Base-by-base conservation (phyloP, 2,329 filamentous ascomycete genomes). In the Hypoxylon sp. region DNA sequence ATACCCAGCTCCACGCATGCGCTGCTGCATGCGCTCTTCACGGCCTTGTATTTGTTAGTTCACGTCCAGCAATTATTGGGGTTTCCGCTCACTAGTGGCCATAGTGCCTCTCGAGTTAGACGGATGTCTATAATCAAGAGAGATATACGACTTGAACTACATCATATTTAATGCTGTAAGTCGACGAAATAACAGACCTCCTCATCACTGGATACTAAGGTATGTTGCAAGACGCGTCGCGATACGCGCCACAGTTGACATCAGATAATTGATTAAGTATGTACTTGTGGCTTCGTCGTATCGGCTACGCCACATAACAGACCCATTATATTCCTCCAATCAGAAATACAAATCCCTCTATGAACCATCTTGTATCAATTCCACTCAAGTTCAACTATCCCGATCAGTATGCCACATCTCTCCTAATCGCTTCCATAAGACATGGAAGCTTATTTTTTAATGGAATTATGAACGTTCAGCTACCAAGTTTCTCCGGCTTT, bases 1-100 rank as follows among this genome's bases (percentile, higher is more conserved):
- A 71, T 83, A 90, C 88, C 88, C 87, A 46, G 88, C 88, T 68
- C 89, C 89, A 69, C 89, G 88, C 76, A 91, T 86, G 76, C 89
- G 88, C 80, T 89, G 85, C 70, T 88, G 87, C 81, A 90, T 84
- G 75, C 88, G 87, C 76, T 89, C 87, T 73, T 88, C 86, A 72
- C 88, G 87, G 75, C 83, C 85, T 87, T 63, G 46, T 66, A n/a
- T 64, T 50, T 54, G 37, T 65, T 48, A 52, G 60, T 24, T n/a
- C 8, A 11, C 48, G 13, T 54, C 37, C 44, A 3, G 11, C 3
- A 6, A n/a, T 14, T 37, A 5, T 33, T 37, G 22, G 10, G 5
- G 48, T 17, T 58, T 31, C 17, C 6, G 71, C 77, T 66, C 73
- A 81, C 80, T 79, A 3, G 78, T 78, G 35, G 79, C 78, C 80